A percentile compares a stretch with the other conserved stretches of the same genome.
These are phyloP conservation scores for Cutaneotrichosporon sp. DNA, from an alignment of 1,284 basidiomycete species.

Conservation along the genomic window DNA sequence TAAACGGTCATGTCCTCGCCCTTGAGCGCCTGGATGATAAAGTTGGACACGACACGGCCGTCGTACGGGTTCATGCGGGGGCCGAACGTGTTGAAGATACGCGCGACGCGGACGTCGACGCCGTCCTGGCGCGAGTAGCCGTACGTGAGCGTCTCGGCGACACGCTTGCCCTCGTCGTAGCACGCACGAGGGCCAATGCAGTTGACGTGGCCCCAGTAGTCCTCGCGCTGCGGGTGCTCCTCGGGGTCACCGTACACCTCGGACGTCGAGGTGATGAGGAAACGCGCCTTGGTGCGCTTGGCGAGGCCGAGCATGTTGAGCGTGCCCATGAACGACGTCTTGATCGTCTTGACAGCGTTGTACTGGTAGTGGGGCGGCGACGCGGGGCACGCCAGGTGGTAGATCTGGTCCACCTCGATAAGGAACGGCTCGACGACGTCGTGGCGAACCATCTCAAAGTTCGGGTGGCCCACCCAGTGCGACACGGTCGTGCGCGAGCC, in stretches of 20 bases:
- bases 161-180: slow-evolving; percentile 96
- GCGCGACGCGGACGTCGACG: slow-evolving; percentile 89
- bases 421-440: slow-evolving; percentile 95
- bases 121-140: slow-evolving; percentile 90
- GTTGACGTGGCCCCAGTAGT: slow-evolving; percentile 98
- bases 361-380: slow-evolving; percentile 94
- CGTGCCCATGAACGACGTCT: slow-evolving; percentile 95
- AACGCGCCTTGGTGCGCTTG: slow-evolving; percentile 92
- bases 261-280: slow-evolving; percentile 85
- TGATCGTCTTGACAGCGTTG: slow-evolving; percentile 93
- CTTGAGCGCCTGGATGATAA: slow-evolving; percentile 91
- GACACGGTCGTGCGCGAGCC: slow-evolving; percentile 84
- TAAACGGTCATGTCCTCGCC: slow-evolving; percentile 96
- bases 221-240: slow-evolving; percentile 91
- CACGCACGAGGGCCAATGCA: slow-evolving; percentile 94
- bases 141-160: slow-evolving; percentile 90
- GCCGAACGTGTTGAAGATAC: slow-evolving; percentile 75
- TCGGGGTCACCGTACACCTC: slow-evolving; percentile 97
- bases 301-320: slow-evolving; percentile 98
- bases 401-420: slow-evolving; percentile 97
- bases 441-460: slow-evolving; percentile 95
- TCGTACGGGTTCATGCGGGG: slow-evolving; percentile 83
- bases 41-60: slow-evolving; percentile 95
- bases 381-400: slow-evolving; percentile 92
- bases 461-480: slow-evolving; percentile 94